Evolutionary conservation across 768 basidiomycete genomes (phyloP), one percentile per base, ranked within the genome.

Genomic region (Hydnum rufescens): DNA sequence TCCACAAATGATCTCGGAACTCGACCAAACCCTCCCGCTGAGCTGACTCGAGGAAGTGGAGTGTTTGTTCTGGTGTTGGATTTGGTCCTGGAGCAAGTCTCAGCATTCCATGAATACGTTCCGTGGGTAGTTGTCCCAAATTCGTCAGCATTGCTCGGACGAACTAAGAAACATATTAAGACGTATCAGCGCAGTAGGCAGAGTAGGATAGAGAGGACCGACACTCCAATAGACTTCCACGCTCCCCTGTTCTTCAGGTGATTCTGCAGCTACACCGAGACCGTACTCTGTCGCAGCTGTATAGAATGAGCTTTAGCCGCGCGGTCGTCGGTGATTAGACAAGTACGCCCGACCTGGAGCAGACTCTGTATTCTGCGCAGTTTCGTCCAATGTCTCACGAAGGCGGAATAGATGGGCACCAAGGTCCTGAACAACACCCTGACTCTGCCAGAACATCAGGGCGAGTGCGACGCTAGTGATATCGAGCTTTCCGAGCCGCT

Each of bases 91-190:
- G 82, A 5, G 82, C 84, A 60, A 86, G 78, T 62, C 75, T 79
- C 55, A 95, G 71, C 82, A 90, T 89, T 2, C 74, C 70, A 62
- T 95, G 89, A 60, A 95, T 88, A n/a, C 82, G 74, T 55, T 85
- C 81, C 42, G 85, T 60, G 1, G 81, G 73, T 16, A 90, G 70
- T 2, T 75, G 63, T 5, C 82, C 83, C 42, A 96, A 68, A 62
- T 89, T 92, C 51, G 78, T 88, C 53, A 95, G 78, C 82, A 89
- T 88, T 28, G 84, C 87, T 65, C 86, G 80, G 55, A 92, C 83
- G 65, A 82, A 92, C 82, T 87, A 55, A 3, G 49, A 4, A n/a
- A n/a, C n/a, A n/a, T n/a, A n/a, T n/a, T n/a, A n/a, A 18, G 52
- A 42, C 19, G 44, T 16, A 13, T 13, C 36, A 22, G 22, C 13